Conservation (phyloP, 2,329 filamentous ascomycete genomes). For the Clonostachys rosea region DNA sequence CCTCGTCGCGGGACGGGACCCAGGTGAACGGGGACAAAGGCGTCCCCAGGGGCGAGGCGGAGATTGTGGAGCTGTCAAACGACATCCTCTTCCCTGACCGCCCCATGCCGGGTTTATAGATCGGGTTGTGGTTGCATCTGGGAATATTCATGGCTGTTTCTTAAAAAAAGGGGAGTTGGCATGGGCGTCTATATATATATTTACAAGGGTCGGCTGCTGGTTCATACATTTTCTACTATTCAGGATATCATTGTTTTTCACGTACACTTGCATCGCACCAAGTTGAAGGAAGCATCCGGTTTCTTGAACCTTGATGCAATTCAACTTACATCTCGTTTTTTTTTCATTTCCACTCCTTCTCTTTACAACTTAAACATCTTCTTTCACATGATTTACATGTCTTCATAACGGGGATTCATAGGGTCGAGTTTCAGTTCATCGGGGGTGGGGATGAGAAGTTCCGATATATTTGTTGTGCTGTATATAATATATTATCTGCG, state of each 20-base stretch:
- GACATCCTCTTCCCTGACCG: slow-evolving; percentile 52
- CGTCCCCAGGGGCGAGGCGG: slow-evolving; percentile 37
- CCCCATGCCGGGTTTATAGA: slow-evolving; percentile 19
- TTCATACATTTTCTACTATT: neutral
- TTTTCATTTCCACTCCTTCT: neutral
- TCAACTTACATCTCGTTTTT: neutral
- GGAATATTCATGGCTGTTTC: too few species aligned
- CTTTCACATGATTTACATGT: too few species aligned
- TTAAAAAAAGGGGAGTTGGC: neutral
- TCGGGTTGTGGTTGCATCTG: neutral
- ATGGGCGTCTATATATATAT: neutral
- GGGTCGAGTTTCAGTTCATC: neutral
- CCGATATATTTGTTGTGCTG: too few species aligned
- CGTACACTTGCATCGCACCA: neutral
- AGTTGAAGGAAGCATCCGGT: too few species aligned
- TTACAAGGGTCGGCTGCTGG: neutral
- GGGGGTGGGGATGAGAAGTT: neutral
- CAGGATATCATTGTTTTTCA: neutral
- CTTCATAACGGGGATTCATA: neutral
- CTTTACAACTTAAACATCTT: neutral
- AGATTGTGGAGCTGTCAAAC: slow-evolving; percentile 49
- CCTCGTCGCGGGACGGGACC: slow-evolving; percentile 20
- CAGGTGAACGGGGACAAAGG: slow-evolving; percentile 14
- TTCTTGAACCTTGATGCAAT: neutral
- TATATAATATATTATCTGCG: too few species aligned